A percentile compares a stretch with the other conserved stretches of the same genome.
Evolutionary conservation across 306 rosid genomes (phyloP).

Genomic region (Pyrus communis): DNA sequence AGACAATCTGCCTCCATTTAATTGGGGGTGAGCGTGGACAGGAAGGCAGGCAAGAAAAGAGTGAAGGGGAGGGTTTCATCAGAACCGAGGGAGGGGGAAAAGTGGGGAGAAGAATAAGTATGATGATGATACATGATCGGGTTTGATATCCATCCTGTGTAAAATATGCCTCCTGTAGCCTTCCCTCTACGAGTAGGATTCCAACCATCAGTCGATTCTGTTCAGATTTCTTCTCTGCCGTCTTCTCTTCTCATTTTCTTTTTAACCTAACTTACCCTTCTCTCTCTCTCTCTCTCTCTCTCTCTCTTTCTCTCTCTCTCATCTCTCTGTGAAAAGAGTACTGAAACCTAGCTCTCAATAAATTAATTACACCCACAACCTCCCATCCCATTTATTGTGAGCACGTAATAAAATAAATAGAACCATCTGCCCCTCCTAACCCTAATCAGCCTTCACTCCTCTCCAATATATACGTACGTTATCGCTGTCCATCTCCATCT

Average conservation of each 20-base stretch:
- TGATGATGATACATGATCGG: conserved; percentile 37
- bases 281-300: too few relatives aligned
- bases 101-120: conserved; percentile 22
- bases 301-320: neutral
- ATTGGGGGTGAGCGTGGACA: neutral
- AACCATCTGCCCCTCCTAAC: conserved; percentile 9
- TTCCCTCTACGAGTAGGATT: conserved; percentile 11
- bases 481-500: neutral
- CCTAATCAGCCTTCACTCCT: neutral
- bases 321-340: neutral
- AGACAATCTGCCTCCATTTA: neutral
- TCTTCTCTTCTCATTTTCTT: neutral
- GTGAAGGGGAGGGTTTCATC: conserved; percentile 34
- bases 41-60: conserved; percentile 7
- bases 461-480: neutral
- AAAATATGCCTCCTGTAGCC: conserved; percentile 29
- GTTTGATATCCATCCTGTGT: neutral
- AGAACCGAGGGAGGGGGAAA: conserved; percentile 39
- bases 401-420: conserved; percentile 16
- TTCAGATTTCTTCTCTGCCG: conserved; percentile 13
- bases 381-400: conserved; percentile 23
- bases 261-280: neutral
- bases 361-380: conserved; percentile 30
- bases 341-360: neutral
- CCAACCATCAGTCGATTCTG: conserved; percentile 38